A percentile compares a stretch with the other conserved stretches of the same genome.
Evolutionary conservation across 148 eudicot genomes (phyloP).

Genomic region (Fagopyrum esculentum): DNA sequence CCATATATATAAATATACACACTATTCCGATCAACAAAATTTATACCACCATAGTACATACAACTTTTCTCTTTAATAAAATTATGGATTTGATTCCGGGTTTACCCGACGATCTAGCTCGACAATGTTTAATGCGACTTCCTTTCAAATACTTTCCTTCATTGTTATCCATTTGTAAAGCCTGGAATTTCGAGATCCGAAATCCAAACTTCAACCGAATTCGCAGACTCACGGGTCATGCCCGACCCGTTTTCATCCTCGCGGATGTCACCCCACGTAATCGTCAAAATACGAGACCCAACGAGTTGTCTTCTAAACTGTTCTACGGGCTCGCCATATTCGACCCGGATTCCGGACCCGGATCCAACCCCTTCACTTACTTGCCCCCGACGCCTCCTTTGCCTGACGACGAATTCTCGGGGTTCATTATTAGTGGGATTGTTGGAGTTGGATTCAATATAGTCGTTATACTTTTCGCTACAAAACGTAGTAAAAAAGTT

Average conservation of each 20-base stretch:
- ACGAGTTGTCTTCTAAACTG: not conserved
- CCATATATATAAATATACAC: too few relatives aligned
- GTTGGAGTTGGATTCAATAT: slow-evolving; percentile 48
- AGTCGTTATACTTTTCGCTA: slow-evolving; percentile 26
- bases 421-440: slow-evolving; percentile 42
- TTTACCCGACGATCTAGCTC: slow-evolving; percentile 51
- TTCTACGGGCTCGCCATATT: slow-evolving; percentile 35
- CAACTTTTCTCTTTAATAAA: too few relatives aligned
- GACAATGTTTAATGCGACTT: slow-evolving; percentile 52
- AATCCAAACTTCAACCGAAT: slow-evolving; percentile 16
- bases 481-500: slow-evolving; percentile 35
- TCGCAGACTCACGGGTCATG: not conserved
- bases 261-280: not conserved
- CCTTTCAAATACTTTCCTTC: slow-evolving; percentile 35
- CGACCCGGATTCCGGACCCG: slow-evolving; percentile 28
- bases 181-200: slow-evolving; percentile 36
- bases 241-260: slow-evolving; percentile 9
- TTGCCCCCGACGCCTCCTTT: slow-evolving; percentile 42
- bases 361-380: slow-evolving; percentile 32
- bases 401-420: slow-evolving; percentile 53
- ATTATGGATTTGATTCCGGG: slow-evolving; percentile 61
- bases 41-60: too few relatives aligned
- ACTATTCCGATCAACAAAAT: too few relatives aligned
- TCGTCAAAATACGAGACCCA: slow-evolving; percentile 22
- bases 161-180: slow-evolving; percentile 29